Percentiles rank a stretch among this genome's conserved stretches.
Conservation (phyloP, 768 basidiomycete genomes). For the Russula sp. region DNA sequence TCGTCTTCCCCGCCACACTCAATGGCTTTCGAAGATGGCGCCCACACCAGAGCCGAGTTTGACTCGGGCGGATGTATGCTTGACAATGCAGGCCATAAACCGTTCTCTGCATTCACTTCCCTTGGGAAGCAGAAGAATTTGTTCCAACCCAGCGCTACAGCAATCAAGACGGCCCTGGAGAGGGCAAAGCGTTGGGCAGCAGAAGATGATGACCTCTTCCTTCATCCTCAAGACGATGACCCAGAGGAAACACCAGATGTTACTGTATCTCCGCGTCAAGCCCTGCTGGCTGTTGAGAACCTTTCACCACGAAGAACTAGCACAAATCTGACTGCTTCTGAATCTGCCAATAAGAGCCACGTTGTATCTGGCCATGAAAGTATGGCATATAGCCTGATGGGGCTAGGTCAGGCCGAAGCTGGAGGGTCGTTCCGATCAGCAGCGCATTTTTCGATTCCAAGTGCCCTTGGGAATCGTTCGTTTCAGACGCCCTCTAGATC, state of each 20-base stretch:
- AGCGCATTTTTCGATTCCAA: slow-evolving; percentile 2
- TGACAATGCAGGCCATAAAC: neutral
- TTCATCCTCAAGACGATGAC: neutral
- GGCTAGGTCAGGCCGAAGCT: neutral
- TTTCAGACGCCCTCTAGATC: slow-evolving; percentile 2
- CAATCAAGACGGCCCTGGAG: slow-evolving; percentile 7
- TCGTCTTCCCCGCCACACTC: neutral
- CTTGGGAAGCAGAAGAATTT: slow-evolving; percentile 11
- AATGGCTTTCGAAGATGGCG: neutral
- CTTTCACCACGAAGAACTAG: neutral
- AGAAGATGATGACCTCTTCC: slow-evolving; percentile 1
- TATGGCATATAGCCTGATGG: neutral
- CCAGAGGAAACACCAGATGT: neutral
- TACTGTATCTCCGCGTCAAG: neutral
- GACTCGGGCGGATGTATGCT: neutral
- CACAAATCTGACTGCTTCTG: neutral
- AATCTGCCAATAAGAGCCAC: neutral
- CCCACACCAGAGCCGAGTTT: neutral
- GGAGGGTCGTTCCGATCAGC: slow-evolving; percentile 1
- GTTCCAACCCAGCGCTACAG: slow-evolving; percentile 12
- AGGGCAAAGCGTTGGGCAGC: slow-evolving; percentile 13
- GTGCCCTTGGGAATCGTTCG: neutral
- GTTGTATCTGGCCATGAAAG: neutral
- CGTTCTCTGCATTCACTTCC: slow-evolving; percentile 8
- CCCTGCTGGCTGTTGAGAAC: neutral